Evolutionary conservation across 345 rosid genomes (phyloP).

Genomic region (Fremontodendron californicum): DNA sequence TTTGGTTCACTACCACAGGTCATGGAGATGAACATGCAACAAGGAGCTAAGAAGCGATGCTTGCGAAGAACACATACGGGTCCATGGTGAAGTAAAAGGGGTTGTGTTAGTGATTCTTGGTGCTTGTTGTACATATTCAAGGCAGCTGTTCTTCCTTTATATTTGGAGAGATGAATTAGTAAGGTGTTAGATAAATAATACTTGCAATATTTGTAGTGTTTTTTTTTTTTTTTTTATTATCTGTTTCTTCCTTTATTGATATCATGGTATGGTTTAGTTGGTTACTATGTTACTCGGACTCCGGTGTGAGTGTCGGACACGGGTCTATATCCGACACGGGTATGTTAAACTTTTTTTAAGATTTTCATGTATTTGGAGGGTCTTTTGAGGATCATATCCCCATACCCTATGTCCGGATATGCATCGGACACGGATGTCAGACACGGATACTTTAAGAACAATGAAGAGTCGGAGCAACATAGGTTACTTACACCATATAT

Average conservation of each 20-base stretch:
- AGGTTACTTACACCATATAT: background rate
- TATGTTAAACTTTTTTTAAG: no score
- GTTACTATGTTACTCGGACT: no score
- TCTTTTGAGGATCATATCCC: no score
- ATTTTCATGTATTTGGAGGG: no score
- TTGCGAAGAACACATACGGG: constrained; percentile 82
- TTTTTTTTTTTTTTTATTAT: background rate
- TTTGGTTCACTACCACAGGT: constrained; percentile 35
- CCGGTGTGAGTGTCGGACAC: no score
- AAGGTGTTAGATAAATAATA: constrained; percentile 14
- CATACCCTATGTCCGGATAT: no score
- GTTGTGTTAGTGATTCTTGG: constrained; percentile 20
- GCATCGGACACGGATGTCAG: no score
- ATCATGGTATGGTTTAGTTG: background rate
- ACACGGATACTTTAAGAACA: no score
- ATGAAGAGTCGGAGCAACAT: no score
- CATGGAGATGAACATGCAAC: constrained; percentile 53
- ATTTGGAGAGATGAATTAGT: constrained; percentile 14
- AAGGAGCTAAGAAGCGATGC: constrained; percentile 54
- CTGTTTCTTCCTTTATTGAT: constrained; percentile 8
- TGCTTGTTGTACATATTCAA: constrained; percentile 42
- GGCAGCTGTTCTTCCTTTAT: constrained; percentile 25
- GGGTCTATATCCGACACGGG: no score
- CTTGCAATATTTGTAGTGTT: background rate
- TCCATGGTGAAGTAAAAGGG: constrained; percentile 60